Percentiles rank a stretch among this genome's conserved stretches.
These are phyloP conservation scores for Microascus cirrosus DNA, from an alignment of 2,329 filamentous ascomycete genomes.

Conservation along the genomic window DNA sequence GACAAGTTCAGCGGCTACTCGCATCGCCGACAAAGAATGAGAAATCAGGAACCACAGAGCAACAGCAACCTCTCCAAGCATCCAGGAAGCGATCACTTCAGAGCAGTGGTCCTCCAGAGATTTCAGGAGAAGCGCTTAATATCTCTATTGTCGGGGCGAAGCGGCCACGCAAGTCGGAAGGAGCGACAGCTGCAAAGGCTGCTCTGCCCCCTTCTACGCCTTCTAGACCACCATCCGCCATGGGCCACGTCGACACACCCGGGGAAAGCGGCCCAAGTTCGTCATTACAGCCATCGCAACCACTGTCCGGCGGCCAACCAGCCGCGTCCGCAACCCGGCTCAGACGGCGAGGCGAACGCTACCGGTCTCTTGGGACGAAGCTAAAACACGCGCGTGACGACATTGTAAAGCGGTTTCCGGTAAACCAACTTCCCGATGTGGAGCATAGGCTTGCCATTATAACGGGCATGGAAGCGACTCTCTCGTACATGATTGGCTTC, in stretches of 20 bases:
- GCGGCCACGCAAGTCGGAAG: slow-evolving; percentile 30
- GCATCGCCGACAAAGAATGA: slow-evolving; percentile 28
- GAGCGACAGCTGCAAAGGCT: slow-evolving; percentile 18
- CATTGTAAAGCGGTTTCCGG: slow-evolving; percentile 18
- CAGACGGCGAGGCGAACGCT: slow-evolving; percentile 17
- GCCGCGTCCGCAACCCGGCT: background rate
- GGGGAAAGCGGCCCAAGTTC: slow-evolving; percentile 25
- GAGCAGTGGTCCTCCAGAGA: slow-evolving; percentile 7
- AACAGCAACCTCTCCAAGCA: slow-evolving; percentile 26
- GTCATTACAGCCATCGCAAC: background rate
- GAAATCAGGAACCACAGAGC: slow-evolving; percentile 28
- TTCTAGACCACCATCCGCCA: slow-evolving; percentile 32
- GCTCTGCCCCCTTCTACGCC: slow-evolving; percentile 38
- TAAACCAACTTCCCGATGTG: slow-evolving; percentile 15
- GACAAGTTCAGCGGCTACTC: slow-evolving; percentile 33
- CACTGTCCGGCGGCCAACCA: background rate
- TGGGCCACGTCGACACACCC: slow-evolving; percentile 42
- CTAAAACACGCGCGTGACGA: slow-evolving; percentile 45
- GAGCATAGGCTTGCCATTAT: slow-evolving; percentile 28
- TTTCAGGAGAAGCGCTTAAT: slow-evolving; percentile 17
- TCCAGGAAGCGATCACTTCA: slow-evolving; percentile 33
- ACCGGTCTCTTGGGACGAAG: slow-evolving; percentile 29
- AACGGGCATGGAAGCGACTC: slow-evolving; percentile 35
- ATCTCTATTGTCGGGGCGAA: slow-evolving; percentile 23
- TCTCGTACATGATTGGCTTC: slow-evolving; percentile 43